Percentiles rank a stretch among this genome's conserved stretches.
Conservation (phyloP, 140 eudicot genomes). For the Erigeron philadelphicus region DNA sequence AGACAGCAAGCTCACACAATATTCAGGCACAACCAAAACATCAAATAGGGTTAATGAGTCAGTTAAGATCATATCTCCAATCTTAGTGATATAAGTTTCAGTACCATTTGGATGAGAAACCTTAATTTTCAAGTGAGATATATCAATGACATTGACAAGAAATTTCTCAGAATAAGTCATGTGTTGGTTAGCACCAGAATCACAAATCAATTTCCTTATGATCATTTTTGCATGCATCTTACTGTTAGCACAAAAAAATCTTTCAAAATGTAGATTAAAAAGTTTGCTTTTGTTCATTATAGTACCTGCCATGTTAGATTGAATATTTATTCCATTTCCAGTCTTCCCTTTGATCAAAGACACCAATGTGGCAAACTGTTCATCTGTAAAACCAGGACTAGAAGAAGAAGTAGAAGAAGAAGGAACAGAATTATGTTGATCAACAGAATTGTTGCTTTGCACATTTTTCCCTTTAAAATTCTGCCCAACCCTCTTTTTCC, state of each 20-base stretch:
- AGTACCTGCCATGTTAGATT: not conserved
- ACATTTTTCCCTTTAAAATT: too few relatives aligned
- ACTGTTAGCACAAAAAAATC: not conserved
- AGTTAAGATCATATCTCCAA: too few relatives aligned
- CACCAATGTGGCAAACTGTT: too few relatives aligned
- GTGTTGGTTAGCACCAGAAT: not conserved
- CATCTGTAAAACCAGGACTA: too few relatives aligned
- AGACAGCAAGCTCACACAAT: not conserved
- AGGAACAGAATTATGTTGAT: too few relatives aligned
- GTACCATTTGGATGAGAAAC: too few relatives aligned
- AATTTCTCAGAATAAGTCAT: not conserved
- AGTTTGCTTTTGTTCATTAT: too few relatives aligned
- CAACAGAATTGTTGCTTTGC: too few relatives aligned
- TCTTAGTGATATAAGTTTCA: too few relatives aligned
- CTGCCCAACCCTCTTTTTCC: too few relatives aligned
- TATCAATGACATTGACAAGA: too few relatives aligned
- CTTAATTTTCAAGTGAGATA: not conserved
- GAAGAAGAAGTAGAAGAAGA: too few relatives aligned
- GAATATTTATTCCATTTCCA: not conserved
- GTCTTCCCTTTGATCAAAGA: not conserved
- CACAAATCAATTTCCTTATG: not conserved
- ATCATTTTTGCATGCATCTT: not conserved
- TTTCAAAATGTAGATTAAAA: not conserved
- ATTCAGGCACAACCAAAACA: not conserved
- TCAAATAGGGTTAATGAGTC: not conserved